phyloP scores from a whole-genome alignment of 495 filamentous ascomycete species.

The Annulohypoxylon stygium region DNA sequence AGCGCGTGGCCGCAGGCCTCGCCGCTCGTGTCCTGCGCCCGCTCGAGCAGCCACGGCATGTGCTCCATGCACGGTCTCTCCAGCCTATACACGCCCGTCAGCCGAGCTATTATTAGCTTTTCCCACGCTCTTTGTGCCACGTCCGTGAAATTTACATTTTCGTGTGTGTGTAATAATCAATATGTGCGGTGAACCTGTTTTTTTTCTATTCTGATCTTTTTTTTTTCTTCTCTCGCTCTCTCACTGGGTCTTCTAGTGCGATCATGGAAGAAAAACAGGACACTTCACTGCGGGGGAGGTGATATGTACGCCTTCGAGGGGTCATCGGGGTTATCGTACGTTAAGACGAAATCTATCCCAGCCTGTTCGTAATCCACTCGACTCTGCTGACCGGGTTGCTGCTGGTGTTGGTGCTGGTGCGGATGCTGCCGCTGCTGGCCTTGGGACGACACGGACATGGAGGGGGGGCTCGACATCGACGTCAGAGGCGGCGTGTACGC shows the following conservation, averaged over 20 bases:
- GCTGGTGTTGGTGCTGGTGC: slow-evolving; percentile 41
- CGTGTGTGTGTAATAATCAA: neutral
- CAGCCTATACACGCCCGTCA: slow-evolving; percentile 70
- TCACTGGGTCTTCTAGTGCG: too few relatives aligned
- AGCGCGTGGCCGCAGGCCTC: slow-evolving; percentile 82
- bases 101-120: slow-evolving; percentile 54
- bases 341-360: slow-evolving; percentile 95
- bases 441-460: slow-evolving; percentile 50
- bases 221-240: slow-evolving; percentile 4
- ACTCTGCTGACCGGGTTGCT: slow-evolving; percentile 52
- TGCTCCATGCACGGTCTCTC: slow-evolving; percentile 97
- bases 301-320: slow-evolving; percentile 73
- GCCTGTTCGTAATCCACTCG: slow-evolving; percentile 85
- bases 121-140: slow-evolving; percentile 12
- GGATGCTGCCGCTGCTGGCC: slow-evolving; percentile 28
- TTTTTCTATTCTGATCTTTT: slow-evolving; percentile 19
- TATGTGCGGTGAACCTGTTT: slow-evolving; percentile 6
- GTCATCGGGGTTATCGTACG: slow-evolving; percentile 74
- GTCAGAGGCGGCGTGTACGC: slow-evolving; percentile 60
- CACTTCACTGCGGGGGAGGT: slow-evolving; percentile 68
- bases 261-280: neutral
- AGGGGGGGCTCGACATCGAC: slow-evolving; percentile 55
- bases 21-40: slow-evolving; percentile 65
- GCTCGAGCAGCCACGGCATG: slow-evolving; percentile 79
- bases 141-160: slow-evolving; percentile 44